phyloP scores from a whole-genome alignment of 2,329 filamentous ascomycete genomes.

The Penicillium sclerotiorum region DNA sequence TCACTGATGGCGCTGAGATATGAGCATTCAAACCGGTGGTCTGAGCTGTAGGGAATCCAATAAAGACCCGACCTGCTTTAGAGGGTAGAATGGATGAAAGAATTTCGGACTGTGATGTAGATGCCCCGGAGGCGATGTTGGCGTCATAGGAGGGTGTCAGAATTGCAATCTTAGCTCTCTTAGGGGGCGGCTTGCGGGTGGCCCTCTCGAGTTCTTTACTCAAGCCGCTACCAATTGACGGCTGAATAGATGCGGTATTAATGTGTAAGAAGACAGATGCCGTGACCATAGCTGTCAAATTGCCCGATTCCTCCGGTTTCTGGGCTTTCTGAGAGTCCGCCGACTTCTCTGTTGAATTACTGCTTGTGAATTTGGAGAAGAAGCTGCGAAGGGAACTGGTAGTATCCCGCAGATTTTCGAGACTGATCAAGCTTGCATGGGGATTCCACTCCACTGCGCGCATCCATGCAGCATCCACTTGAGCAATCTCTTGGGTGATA shows the following conservation, averaged over 20 bases:
- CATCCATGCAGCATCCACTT: conserved; percentile 91
- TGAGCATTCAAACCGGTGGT: conserved; percentile 93
- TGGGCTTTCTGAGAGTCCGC: conserved; percentile 55
- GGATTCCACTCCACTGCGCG: conserved; percentile 83
- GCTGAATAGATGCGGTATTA: conserved; percentile 79
- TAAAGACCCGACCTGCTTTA: conserved; percentile 90
- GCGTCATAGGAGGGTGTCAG: conserved; percentile 91
- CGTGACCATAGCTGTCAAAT: conserved; percentile 69
- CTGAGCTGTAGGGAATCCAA: conserved; percentile 96
- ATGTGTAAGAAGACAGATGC: conserved; percentile 87
- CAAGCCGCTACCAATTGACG: conserved; percentile 71
- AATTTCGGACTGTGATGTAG: conserved; percentile 61
- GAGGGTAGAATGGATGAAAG: conserved; percentile 88
- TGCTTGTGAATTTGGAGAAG: conserved; percentile 74
- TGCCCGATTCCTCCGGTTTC: conserved; percentile 66
- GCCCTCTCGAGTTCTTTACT: conserved; percentile 87
- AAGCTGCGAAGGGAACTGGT: conserved; percentile 72
- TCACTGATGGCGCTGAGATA: conserved; percentile 92
- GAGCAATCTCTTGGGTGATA: conserved; percentile 83
- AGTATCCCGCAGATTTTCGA: conserved; percentile 44
- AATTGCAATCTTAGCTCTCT: conserved; percentile 80
- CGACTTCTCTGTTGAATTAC: conserved; percentile 47
- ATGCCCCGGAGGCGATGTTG: conserved; percentile 65
- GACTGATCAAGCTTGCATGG: conserved; percentile 46
- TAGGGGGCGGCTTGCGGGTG: conserved; percentile 95